phyloP scores from a whole-genome alignment of 169 alveolate genomes.

The Miamiensis avidus region DNA sequence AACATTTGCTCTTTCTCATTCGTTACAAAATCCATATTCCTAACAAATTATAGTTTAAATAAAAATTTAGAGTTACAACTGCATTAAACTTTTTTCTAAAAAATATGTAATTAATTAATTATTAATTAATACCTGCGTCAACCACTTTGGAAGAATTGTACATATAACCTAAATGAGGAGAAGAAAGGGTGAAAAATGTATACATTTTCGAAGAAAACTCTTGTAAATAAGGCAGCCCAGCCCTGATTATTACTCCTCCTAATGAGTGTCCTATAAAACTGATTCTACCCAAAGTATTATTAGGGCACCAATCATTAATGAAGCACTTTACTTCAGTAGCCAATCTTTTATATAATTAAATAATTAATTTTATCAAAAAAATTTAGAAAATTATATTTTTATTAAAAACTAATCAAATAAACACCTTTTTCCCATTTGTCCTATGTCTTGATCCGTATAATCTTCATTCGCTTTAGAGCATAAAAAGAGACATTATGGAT shows the following conservation, averaged over 20 bases:
- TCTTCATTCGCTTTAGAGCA: conserved; percentile 76
- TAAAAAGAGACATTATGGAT: conserved; percentile 67
- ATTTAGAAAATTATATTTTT: too few species aligned
- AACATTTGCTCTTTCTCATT: conserved; percentile 73
- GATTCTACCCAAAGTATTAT: conserved; percentile 58
- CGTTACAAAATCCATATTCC: conserved; percentile 81
- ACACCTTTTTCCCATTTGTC: conserved; percentile 66
- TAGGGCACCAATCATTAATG: conserved; percentile 70
- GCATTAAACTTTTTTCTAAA: background rate
- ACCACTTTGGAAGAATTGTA: conserved; percentile 61
- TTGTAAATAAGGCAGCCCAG: conserved; percentile 74
- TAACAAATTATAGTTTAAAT: conserved; percentile 22
- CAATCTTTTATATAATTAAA: conserved; percentile 20
- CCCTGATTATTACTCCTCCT: conserved; percentile 86
- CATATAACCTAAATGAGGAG: conserved; percentile 88
- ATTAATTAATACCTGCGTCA: conserved; percentile 40
- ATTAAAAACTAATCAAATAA: too few species aligned
- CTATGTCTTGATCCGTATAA: conserved; percentile 67
- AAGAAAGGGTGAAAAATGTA: conserved; percentile 74
- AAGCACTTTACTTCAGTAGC: conserved; percentile 68
- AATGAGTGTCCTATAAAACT: conserved; percentile 86
- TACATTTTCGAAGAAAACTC: conserved; percentile 70
- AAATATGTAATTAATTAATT: background rate
- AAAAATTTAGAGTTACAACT: background rate
- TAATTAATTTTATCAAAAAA: too few species aligned